Conservation (phyloP, 352 stramenopile genomes). For the Phytophthora sp. region DNA sequence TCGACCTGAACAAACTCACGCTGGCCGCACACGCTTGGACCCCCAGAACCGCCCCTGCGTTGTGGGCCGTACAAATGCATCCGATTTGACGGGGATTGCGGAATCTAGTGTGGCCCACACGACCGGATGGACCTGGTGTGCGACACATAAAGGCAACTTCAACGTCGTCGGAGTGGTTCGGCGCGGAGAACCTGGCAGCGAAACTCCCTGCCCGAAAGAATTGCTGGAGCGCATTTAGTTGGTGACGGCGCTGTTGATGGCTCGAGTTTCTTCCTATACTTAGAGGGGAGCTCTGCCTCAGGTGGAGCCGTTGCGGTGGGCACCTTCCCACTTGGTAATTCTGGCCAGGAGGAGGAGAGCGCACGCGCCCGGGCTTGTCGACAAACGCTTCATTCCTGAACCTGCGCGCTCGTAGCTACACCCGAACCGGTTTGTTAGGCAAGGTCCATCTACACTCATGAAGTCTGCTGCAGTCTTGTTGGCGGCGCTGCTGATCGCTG, state of each 20-base stretch:
- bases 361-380: neutral
- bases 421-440: neutral
- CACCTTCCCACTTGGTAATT: conserved; percentile 27
- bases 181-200: no score
- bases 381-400: conserved; percentile 26
- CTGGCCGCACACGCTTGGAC: conserved; percentile 25
- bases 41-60: conserved; percentile 26
- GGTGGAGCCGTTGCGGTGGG: conserved; percentile 23
- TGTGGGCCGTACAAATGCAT: conserved; percentile 29
- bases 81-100: conserved; percentile 19
- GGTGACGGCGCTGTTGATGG: neutral
- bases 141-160: conserved; percentile 25
- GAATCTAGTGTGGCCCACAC: conserved; percentile 6
- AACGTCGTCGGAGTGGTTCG: conserved; percentile 14
- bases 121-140: neutral
- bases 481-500: conserved; percentile 17
- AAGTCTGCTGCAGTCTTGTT: conserved; percentile 19
- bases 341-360: neutral
- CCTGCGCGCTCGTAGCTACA: conserved; percentile 9
- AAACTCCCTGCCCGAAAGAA: conserved; percentile 6
- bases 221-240: neutral
- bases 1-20: conserved; percentile 28
- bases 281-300: conserved; percentile 1
- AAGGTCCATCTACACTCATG: conserved; percentile 8
- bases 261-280: conserved; percentile 11